Evolutionary conservation across 202 grass and related monocot species (phyloP), one percentile per base, ranked within the genome.

Genomic region (Schoenoplectus triqueter): DNA sequence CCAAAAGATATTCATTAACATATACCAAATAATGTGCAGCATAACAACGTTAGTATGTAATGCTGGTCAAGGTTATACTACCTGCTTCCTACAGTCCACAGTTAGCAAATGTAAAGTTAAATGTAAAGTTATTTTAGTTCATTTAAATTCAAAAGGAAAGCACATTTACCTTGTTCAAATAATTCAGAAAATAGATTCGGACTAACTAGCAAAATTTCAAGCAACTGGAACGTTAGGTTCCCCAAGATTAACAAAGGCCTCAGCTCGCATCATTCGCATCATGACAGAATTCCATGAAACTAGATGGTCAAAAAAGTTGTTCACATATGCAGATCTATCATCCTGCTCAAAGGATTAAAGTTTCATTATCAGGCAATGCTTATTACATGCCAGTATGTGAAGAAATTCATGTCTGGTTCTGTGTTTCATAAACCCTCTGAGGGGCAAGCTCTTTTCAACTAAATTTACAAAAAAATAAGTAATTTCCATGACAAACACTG

Each of bases 191-290:
- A 47, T 1, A 19, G n/a, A 56, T 51, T 39, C 54, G 51, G 21
- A 77, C 31, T 41, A 59, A 60, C 21, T 78, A n/a, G 52, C 51
- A 42, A 78, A 78, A 60, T 78, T 72, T 60, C 52, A 78, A 60
- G 2, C 17, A 72, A 88, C 96, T 22, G 96, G 93, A 66, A 99
- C 88, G 80, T 86, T 99, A 75, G 93, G 96, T 81, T 99, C 96
- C 10, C 93, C 93, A 64, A 99, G 93, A 77, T 99, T 95, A 65
- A 99, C 90, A 87, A 98, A 99, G 88, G 93, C 94, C 78, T 99
- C 91, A 4, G 88, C 96, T 74, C 91, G 88, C 85, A 99, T 89
- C 88, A 95, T 94, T 65, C 90, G 90, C 70, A 90, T 41, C 74
- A 90, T 95, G 73, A 91, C 96, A 69, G 91, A 89, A 76, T 88